These are phyloP conservation scores for Sanghuangporus sanghuang DNA, from an alignment of 1,284 basidiomycete genomes.

Conservation along the genomic window DNA sequence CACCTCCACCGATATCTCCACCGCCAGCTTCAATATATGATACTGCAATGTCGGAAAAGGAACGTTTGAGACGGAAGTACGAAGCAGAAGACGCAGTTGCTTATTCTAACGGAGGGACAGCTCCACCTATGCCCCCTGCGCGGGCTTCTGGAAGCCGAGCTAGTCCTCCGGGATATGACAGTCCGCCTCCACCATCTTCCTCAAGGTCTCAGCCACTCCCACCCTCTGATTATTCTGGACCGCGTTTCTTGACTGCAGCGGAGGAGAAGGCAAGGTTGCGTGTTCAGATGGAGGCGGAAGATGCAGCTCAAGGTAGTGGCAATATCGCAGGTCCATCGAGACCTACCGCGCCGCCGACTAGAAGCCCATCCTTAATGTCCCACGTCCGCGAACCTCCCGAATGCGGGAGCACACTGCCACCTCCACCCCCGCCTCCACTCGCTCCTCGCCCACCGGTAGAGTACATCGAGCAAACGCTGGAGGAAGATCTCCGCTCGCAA, in stretches of 20 bases:
- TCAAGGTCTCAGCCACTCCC: constrained; percentile 20
- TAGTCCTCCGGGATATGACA: constrained; percentile 15
- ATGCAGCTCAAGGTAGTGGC: constrained; percentile 26
- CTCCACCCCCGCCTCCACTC: constrained; percentile 47
- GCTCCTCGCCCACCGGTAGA: constrained; percentile 67
- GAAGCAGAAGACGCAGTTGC: constrained; percentile 43
- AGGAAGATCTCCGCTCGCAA: constrained; percentile 51
- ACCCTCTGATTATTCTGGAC: constrained; percentile 23
- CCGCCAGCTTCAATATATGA: not conserved
- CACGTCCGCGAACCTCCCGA: constrained; percentile 11
- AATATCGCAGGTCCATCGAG: not conserved
- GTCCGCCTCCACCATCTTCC: constrained; percentile 18
- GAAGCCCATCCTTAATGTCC: not conserved
- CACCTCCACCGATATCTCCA: constrained; percentile 26
- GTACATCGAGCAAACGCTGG: constrained; percentile 73
- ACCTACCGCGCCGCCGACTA: not conserved
- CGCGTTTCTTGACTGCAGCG: constrained; percentile 52
- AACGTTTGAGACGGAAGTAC: constrained; percentile 44
- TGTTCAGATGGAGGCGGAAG: constrained; percentile 58
- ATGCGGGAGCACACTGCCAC: constrained; percentile 4
- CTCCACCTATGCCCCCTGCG: constrained; percentile 21
- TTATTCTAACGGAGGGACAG: constrained; percentile 6
- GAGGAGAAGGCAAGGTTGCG: constrained; percentile 71
- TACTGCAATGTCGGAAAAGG: constrained; percentile 41
- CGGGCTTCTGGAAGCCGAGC: constrained; percentile 20